Evolutionary conservation across 306 rosid species (phyloP).

Genomic region (Oemleria cerasiformis): DNA sequence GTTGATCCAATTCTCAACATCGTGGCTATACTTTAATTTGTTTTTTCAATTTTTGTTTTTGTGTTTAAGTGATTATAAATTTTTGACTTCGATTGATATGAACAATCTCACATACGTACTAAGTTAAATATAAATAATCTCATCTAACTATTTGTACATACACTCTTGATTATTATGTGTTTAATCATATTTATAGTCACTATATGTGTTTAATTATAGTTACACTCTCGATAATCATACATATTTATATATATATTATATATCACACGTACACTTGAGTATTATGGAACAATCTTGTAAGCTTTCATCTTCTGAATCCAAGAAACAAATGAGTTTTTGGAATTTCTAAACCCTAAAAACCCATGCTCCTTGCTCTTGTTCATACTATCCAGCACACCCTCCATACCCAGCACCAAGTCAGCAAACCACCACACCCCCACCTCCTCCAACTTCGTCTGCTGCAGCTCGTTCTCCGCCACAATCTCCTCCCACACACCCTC

Average conservation of each 20-base stretch:
- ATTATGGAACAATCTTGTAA: constrained; percentile 56
- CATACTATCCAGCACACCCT: constrained; percentile 34
- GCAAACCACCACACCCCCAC: constrained; percentile 56
- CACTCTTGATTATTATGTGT: too few relatives aligned
- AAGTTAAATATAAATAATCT: too few relatives aligned
- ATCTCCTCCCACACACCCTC: constrained; percentile 56
- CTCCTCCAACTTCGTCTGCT: constrained; percentile 40
- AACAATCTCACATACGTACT: too few relatives aligned
- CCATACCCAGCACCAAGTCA: constrained; percentile 12
- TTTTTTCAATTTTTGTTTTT: too few relatives aligned
- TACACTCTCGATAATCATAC: neutral
- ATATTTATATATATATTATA: too few relatives aligned
- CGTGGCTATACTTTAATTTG: too few relatives aligned
- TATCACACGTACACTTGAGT: neutral
- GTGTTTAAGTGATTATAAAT: too few relatives aligned
- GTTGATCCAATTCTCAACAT: too few relatives aligned
- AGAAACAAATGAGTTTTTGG: constrained; percentile 38
- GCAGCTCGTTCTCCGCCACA: constrained; percentile 51
- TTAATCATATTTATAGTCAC: too few relatives aligned
- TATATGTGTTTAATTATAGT: neutral
- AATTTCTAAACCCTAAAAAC: constrained; percentile 62
- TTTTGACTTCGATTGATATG: too few relatives aligned
- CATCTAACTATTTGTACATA: too few relatives aligned
- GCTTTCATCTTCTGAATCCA: constrained; percentile 54
- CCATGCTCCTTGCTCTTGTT: constrained; percentile 67